A percentile compares a stretch with the other conserved stretches of the same genome.
Evolutionary conservation across 2,329 filamentous ascomycete genomes (phyloP).

Genomic region (Cucurbitaria berberidis): DNA sequence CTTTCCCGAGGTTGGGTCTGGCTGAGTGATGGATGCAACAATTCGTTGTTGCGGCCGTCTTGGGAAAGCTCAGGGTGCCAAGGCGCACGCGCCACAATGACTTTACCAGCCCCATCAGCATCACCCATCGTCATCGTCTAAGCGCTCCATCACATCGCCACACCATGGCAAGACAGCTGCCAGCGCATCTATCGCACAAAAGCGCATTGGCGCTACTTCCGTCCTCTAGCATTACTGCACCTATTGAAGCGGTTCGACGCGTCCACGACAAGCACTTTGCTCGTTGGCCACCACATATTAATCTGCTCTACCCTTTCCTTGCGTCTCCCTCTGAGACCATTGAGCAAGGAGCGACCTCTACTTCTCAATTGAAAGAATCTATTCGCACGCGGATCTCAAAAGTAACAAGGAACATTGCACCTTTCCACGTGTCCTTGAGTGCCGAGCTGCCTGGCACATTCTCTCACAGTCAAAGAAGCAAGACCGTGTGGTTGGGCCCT

Average conservation of each 20-base stretch:
- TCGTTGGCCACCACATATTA: slow-evolving; percentile 42
- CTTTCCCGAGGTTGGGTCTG: slow-evolving; percentile 13
- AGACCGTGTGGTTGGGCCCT: slow-evolving; percentile 36
- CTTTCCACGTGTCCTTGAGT: slow-evolving; percentile 29
- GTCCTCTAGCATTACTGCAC: slow-evolving; percentile 24
- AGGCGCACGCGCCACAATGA: slow-evolving; percentile 21
- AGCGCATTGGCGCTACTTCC: slow-evolving; percentile 35
- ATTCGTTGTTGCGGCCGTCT: slow-evolving; percentile 19
- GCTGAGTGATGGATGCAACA: slow-evolving; percentile 23
- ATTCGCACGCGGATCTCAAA: slow-evolving; percentile 30
- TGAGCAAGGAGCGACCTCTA: slow-evolving; percentile 3
- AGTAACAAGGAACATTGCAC: slow-evolving; percentile 16
- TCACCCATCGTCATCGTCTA: neutral
- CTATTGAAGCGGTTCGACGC: slow-evolving; percentile 34
- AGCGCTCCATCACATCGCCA: neutral
- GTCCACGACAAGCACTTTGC: slow-evolving; percentile 33
- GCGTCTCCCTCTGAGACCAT: slow-evolving; percentile 21
- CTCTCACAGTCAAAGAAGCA: slow-evolving; percentile 23
- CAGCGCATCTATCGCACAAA: slow-evolving; percentile 35
- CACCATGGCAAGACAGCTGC: slow-evolving; percentile 19
- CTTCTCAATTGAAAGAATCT: slow-evolving; percentile 18
- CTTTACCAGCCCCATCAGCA: slow-evolving; percentile 7
- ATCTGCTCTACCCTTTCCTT: slow-evolving; percentile 41
- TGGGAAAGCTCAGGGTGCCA: slow-evolving; percentile 21
- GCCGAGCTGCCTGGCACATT: slow-evolving; percentile 27